A percentile compares a stretch with the other conserved stretches of the same genome.
phyloP scores from a whole-genome alignment of 2,329 filamentous ascomycete species.

The Sphaerulina populicola region DNA sequence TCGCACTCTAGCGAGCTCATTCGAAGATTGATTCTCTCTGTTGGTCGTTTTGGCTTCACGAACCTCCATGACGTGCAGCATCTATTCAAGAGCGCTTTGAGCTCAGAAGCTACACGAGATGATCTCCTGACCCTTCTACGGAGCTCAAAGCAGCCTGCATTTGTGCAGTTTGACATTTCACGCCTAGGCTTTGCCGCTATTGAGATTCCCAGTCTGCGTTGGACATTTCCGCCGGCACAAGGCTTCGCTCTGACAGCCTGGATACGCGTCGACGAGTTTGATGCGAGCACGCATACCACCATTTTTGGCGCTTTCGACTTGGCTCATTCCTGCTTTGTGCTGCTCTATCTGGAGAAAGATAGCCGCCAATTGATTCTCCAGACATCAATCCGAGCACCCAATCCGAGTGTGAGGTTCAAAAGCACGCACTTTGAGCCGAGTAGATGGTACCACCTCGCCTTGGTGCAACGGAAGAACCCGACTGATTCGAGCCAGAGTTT shows the following conservation, averaged over 20 bases:
- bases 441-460: conserved; percentile 85
- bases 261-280: conserved; percentile 82
- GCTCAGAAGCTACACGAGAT: conserved; percentile 49
- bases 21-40: conserved; percentile 37
- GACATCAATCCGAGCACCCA: conserved; percentile 77
- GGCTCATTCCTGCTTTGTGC: conserved; percentile 83
- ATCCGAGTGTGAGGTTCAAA: conserved; percentile 90
- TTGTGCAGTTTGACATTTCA: conserved; percentile 90
- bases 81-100: conserved; percentile 53
- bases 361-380: conserved; percentile 91
- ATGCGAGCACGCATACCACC: conserved; percentile 77
- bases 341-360: conserved; percentile 89
- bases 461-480: conserved; percentile 59
- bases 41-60: conserved; percentile 70
- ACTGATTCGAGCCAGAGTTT: conserved; percentile 27
- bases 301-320: conserved; percentile 92
- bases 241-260: conserved; percentile 89
- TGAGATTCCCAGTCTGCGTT: conserved; percentile 77
- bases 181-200: conserved; percentile 80
- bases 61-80: conserved; percentile 74
- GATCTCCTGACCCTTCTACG: conserved; percentile 69
- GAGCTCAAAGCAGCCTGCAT: conserved; percentile 66
- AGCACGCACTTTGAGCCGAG: conserved; percentile 65
- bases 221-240: conserved; percentile 69
- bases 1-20: conserved; percentile 2